Evolutionary conservation across 2,329 filamentous ascomycete genomes (phyloP).

Genomic region (Verticillium tricorpus): DNA sequence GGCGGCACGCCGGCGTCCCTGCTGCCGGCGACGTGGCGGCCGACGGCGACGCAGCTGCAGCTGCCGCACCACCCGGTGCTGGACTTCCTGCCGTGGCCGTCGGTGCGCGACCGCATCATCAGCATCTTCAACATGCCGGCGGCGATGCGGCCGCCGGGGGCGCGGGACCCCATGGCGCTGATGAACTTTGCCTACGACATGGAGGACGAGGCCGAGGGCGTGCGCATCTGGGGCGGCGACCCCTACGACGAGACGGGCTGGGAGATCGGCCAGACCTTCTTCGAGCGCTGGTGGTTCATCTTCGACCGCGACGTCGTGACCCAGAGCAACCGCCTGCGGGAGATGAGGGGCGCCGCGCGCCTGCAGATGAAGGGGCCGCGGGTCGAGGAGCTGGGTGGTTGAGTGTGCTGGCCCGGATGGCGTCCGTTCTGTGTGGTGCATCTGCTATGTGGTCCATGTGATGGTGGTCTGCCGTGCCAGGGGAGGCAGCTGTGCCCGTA

Average conservation of each 20-base stretch:
- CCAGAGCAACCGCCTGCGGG: slow-evolving; percentile 47
- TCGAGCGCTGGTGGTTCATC: slow-evolving; percentile 57
- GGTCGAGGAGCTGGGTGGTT: not conserved
- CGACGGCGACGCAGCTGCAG: slow-evolving; percentile 42
- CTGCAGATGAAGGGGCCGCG: slow-evolving; percentile 6
- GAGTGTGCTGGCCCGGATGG: not conserved
- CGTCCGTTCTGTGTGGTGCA: no score
- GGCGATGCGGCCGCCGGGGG: slow-evolving; percentile 39
- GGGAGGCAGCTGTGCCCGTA: no score
- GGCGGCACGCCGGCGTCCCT: slow-evolving; percentile 24
- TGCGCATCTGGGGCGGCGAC: slow-evolving; percentile 44
- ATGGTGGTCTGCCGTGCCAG: no score
- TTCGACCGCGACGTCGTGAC: slow-evolving; percentile 50
- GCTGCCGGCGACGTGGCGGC: slow-evolving; percentile 43
- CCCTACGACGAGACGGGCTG: slow-evolving; percentile 44
- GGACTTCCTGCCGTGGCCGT: slow-evolving; percentile 55
- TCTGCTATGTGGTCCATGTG: no score
- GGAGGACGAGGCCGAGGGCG: slow-evolving; percentile 49
- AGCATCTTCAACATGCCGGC: slow-evolving; percentile 45
- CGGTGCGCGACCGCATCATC: slow-evolving; percentile 47
- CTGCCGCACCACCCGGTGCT: slow-evolving; percentile 53
- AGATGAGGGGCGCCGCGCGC: slow-evolving; percentile 34
- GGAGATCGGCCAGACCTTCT: slow-evolving; percentile 56
- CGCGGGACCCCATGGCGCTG: slow-evolving; percentile 40
- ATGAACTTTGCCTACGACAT: slow-evolving; percentile 52